phyloP scores from a whole-genome alignment of 257 asterid genomes.

The Ophiorrhiza pumila region DNA sequence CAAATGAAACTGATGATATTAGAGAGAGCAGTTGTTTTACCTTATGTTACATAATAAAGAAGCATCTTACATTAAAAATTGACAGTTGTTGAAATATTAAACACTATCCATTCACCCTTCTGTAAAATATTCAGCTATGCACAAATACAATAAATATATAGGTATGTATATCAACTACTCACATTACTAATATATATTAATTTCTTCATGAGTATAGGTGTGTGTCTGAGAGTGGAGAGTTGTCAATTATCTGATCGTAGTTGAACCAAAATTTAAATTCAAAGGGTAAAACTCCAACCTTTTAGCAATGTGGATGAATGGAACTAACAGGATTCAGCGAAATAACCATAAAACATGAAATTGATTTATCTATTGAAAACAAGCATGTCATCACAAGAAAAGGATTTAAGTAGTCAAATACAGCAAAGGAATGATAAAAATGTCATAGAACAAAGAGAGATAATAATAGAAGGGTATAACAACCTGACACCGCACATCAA shows the following conservation, averaged over 20 bases:
- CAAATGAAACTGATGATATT: not conserved
- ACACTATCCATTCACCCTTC: not conserved
- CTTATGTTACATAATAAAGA: not conserved
- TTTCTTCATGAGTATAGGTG: not conserved
- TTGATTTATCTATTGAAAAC: not conserved
- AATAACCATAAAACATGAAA: not conserved
- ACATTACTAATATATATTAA: not conserved
- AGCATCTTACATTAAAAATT: not conserved
- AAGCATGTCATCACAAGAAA: not conserved
- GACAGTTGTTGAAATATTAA: not conserved
- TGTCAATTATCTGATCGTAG: not conserved
- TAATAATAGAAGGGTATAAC: slow-evolving; percentile 5
- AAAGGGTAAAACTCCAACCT: not conserved
- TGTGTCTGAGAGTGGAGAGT: not conserved
- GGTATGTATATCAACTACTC: not conserved
- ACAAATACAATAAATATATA: not conserved
- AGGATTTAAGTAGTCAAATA: not conserved
- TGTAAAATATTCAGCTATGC: not conserved
- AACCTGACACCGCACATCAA: slow-evolving; percentile 95
- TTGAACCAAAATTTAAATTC: not conserved
- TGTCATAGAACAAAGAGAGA: not conserved
- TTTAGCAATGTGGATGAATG: not conserved
- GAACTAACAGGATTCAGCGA: not conserved
- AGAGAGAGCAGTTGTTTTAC: not conserved
- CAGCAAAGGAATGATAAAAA: not conserved